Percentiles rank a stretch among this genome's conserved stretches.
Evolutionary conservation across 805 yeast genomes (phyloP).

Genomic region (Ogataea parapolymorpha): DNA sequence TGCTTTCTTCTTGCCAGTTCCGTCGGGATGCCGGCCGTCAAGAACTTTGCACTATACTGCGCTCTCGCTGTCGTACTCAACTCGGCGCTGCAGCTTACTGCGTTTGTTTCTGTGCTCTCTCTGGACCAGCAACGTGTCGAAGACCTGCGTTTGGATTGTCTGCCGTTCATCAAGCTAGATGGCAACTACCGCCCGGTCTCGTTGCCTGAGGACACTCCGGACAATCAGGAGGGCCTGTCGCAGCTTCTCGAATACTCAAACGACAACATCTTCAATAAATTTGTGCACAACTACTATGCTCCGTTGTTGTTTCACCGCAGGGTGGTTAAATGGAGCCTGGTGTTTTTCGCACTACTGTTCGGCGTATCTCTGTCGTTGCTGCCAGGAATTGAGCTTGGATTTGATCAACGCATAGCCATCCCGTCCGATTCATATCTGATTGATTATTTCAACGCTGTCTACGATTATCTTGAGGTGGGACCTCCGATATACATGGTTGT

Average conservation of each 20-base stretch:
- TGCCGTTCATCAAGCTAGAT: constrained; percentile 49
- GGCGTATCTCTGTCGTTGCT: constrained; percentile 66
- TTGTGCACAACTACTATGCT: constrained; percentile 51
- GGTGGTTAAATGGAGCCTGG: constrained; percentile 45
- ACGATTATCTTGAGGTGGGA: constrained; percentile 73
- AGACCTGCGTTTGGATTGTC: constrained; percentile 53
- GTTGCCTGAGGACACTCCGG: constrained; percentile 10
- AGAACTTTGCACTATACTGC: constrained; percentile 87
- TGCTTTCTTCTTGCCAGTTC: constrained; percentile 76
- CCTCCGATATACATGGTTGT: constrained; percentile 90
- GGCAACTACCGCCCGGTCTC: constrained; percentile 8
- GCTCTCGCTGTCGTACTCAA: constrained; percentile 82
- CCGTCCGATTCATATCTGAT: constrained; percentile 82
- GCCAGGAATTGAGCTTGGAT: constrained; percentile 71
- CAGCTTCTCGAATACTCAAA: constrained; percentile 23
- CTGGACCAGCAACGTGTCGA: constrained; percentile 64
- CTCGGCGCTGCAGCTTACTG: constrained; percentile 74
- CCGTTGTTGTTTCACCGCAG: constrained; percentile 52
- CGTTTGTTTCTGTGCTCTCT: constrained; percentile 69
- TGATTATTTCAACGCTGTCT: constrained; percentile 74
- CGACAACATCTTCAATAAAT: constrained; percentile 34
- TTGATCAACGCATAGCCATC: constrained; percentile 86
- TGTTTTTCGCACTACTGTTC: constrained; percentile 57
- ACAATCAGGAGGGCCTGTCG: constrained; percentile 20
- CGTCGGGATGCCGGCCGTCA: constrained; percentile 95